Evolutionary conservation across 768 basidiomycete genomes (phyloP), one percentile per base, ranked within the genome.

Genomic region (Boletus rubropictus): DNA sequence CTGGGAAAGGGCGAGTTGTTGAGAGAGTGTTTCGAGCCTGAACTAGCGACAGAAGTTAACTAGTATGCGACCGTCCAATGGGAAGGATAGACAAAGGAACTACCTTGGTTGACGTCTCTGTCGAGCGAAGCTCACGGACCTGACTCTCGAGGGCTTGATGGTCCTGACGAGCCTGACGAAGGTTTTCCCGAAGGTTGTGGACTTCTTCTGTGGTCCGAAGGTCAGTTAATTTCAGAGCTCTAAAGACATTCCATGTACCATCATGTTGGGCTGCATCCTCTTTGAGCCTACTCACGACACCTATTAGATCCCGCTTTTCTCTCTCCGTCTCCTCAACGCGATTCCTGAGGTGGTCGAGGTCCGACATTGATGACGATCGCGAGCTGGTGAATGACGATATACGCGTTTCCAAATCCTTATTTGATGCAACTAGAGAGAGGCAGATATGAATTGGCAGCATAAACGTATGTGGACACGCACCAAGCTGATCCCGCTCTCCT

Each of bases 251-350:
- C 11, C 6, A 58, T 75, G 45, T 46, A 91, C 92, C 87, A 51
- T 92, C 86, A 44, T 85, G 79, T 59, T 86, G 80, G 7, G 75
- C 59, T 34, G 75, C 72, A 50, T 93, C 87, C 56, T 88, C 81
- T 63, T 90, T 87, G 52, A 92, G 68, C 44, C 88, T 77, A 63
- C 86, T 91, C 5, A 93, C 80, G 36, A 92, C 86, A 24, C 78
- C 80, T 35, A 94, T 73, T 39, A 96, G 76, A 52, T 94, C 90
- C 28, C 91, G 81, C 68, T 96, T 96, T 72, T 96, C 94, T 44
- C 87, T 77, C 53, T 96, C 90, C 1, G 78, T 77, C 50, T 89
- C 86, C 18, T 89, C 82, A 4, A 86, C 68, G 32, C 80, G 78
- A 46, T 68, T 75, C 53, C 75, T 80, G 31, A 89, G 61, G 6